These are phyloP conservation scores for Narthecium ossifragum DNA, from an alignment of 106 monocot species.

Conservation along the genomic window DNA sequence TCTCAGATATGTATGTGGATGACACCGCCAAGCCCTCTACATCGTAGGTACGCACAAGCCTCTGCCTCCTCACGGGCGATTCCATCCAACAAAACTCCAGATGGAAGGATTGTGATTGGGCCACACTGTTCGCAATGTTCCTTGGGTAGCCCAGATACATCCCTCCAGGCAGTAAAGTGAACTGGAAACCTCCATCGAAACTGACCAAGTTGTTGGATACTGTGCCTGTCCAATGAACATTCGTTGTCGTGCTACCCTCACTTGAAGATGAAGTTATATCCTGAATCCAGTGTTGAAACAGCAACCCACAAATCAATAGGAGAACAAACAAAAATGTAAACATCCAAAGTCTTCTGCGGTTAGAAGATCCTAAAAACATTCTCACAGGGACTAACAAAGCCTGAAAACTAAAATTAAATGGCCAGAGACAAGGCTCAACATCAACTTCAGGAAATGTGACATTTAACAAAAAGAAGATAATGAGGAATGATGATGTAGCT, in stretches of 20 bases:
- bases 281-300: slow-evolving; percentile 18
- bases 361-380: too few relatives aligned
- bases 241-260: slow-evolving; percentile 34
- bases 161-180: slow-evolving; percentile 80
- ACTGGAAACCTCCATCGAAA: slow-evolving; percentile 79
- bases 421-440: neutral
- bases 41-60: slow-evolving; percentile 83
- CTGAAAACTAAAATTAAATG: too few relatives aligned
- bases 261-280: slow-evolving; percentile 43
- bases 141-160: slow-evolving; percentile 91
- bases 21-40: slow-evolving; percentile 81
- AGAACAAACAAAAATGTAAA: too few relatives aligned
- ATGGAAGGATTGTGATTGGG: slow-evolving; percentile 76
- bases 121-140: slow-evolving; percentile 60
- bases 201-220: slow-evolving; percentile 47
- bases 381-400: too few relatives aligned
- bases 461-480: too few relatives aligned
- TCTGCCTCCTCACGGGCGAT: slow-evolving; percentile 66
- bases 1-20: slow-evolving; percentile 71
- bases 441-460: neutral
- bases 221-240: slow-evolving; percentile 75
- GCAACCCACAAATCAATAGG: neutral
- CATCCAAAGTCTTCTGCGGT: too few relatives aligned
- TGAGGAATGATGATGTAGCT: too few relatives aligned
- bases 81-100: slow-evolving; percentile 96